Conservation (phyloP, 2,329 filamentous ascomycete genomes). For the Aspergillus novofumigatus region DNA sequence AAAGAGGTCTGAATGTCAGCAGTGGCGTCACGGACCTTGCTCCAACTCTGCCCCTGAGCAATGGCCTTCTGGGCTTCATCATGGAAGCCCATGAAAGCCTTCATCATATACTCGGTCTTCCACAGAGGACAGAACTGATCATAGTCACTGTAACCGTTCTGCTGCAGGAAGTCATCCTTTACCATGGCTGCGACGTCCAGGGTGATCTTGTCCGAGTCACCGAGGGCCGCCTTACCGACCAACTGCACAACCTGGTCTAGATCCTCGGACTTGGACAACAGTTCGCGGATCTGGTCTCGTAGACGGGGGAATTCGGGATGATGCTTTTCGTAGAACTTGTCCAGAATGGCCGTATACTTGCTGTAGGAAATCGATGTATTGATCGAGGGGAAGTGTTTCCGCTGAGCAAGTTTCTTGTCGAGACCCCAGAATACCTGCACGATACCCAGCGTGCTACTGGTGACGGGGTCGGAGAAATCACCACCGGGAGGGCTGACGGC, state of each 20-base stretch:
- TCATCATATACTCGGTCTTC: constrained; percentile 99
- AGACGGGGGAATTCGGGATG: constrained; percentile 91
- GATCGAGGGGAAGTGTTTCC: constrained; percentile 98
- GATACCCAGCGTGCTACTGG: constrained; percentile 86
- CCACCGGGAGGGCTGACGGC: constrained; percentile 96
- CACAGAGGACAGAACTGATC: constrained; percentile 98
- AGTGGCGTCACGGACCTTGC: constrained; percentile 87
- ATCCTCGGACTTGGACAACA: constrained; percentile 92
- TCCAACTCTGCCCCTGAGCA: constrained; percentile 84
- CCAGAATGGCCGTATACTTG: constrained; percentile 86
- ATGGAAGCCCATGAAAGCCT: constrained; percentile 96
- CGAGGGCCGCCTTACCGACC: constrained; percentile 93
- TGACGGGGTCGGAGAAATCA: constrained; percentile 99
- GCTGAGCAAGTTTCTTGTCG: constrained; percentile 98
- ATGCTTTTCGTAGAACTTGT: constrained; percentile 92
- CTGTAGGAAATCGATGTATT: constrained; percentile 93
- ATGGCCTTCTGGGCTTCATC: constrained; percentile 97
- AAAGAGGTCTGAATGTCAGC: constrained; percentile 79
- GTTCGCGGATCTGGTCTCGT: constrained; percentile 87
- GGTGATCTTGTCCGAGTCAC: constrained; percentile 97
- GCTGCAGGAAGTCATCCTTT: constrained; percentile 98
- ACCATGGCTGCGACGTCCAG: constrained; percentile 85
- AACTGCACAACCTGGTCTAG: constrained; percentile 98
- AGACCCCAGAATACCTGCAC: constrained; percentile 99
- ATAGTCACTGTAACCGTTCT: constrained; percentile 98